Percentiles rank a stretch among this genome's conserved stretches.
Evolutionary conservation across 1,284 basidiomycete genomes (phyloP).

Genomic region (Cryptococcus neoformans): DNA sequence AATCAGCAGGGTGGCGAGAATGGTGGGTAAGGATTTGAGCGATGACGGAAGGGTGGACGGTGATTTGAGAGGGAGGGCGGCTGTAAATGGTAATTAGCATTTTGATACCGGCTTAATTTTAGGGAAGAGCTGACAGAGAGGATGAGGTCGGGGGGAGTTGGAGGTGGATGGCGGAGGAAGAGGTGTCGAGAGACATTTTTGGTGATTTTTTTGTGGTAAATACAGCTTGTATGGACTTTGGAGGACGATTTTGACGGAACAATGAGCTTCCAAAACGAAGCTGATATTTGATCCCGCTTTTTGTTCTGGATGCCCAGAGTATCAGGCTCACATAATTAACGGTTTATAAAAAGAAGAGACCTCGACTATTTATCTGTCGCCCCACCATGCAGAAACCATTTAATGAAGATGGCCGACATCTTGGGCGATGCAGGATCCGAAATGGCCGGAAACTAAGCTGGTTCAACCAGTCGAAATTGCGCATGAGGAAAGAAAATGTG

Average conservation of each 20-base stretch:
- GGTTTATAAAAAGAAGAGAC: too few relatives aligned
- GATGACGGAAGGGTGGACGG: conserved; percentile 86
- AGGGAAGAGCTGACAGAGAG: conserved; percentile 18
- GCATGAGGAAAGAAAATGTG: too few relatives aligned
- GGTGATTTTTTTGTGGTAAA: neutral
- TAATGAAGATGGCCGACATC: too few relatives aligned
- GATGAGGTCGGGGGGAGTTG: conserved; percentile 42
- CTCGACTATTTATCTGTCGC: too few relatives aligned
- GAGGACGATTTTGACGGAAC: conserved; percentile 2
- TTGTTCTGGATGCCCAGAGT: too few relatives aligned
- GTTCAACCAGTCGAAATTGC: too few relatives aligned
- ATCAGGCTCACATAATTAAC: too few relatives aligned
- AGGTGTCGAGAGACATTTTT: conserved; percentile 47
- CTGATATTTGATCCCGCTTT: conserved; percentile 2
- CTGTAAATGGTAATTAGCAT: conserved; percentile 15
- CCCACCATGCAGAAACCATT: too few relatives aligned
- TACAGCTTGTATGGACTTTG: neutral
- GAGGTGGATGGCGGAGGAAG: conserved; percentile 47
- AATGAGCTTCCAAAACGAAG: conserved; percentile 5
- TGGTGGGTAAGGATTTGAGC: conserved; percentile 98
- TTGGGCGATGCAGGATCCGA: too few relatives aligned
- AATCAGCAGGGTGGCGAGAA: conserved; percentile 74
- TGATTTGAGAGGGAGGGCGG: conserved; percentile 69
- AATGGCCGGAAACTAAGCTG: too few relatives aligned
- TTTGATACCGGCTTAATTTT: neutral